phyloP scores from a whole-genome alignment of 2,329 filamentous ascomycete species.

The Trichoderma breve region DNA sequence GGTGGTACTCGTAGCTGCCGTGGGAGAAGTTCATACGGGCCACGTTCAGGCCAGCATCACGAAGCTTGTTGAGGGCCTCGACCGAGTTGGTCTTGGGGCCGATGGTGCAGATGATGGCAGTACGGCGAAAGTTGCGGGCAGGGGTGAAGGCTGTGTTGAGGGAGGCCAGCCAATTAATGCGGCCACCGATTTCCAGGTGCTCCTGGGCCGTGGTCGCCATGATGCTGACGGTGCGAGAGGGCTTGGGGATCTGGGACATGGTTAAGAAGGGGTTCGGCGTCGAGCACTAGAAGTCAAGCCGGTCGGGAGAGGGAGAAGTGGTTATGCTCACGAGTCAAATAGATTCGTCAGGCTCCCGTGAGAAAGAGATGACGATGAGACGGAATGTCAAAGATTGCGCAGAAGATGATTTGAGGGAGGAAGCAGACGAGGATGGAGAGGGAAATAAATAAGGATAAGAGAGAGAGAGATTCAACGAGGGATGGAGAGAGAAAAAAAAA shows the following conservation, averaged over 20 bases:
- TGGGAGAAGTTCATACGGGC: constrained; percentile 99
- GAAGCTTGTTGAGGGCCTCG: constrained; percentile 93
- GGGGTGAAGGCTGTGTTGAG: constrained; percentile 90
- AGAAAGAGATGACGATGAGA: constrained; percentile 12
- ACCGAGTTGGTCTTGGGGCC: constrained; percentile 98
- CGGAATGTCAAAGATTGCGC: neutral
- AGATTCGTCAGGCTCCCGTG: neutral
- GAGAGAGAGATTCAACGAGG: neutral
- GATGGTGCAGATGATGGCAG: constrained; percentile 98
- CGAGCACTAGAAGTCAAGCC: neutral
- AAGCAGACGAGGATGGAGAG: constrained; percentile 3
- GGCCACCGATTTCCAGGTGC: constrained; percentile 75
- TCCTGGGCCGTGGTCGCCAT: constrained; percentile 72
- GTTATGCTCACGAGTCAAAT: constrained; percentile 11
- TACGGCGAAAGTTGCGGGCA: constrained; percentile 87
- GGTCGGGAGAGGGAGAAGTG: neutral
- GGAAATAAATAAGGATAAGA: constrained; percentile 8
- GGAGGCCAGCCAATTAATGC: constrained; percentile 62
- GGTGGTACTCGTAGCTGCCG: constrained; percentile 83
- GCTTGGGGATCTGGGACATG: constrained; percentile 35
- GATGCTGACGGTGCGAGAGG: constrained; percentile 38
- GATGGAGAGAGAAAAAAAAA: constrained; percentile 2
- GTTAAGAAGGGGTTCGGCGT: constrained; percentile 18
- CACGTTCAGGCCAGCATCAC: constrained; percentile 88
- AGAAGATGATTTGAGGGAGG: neutral